phyloP scores from a whole-genome alignment of 2,329 filamentous ascomycete genomes.

The Apiospora arundinis region DNA sequence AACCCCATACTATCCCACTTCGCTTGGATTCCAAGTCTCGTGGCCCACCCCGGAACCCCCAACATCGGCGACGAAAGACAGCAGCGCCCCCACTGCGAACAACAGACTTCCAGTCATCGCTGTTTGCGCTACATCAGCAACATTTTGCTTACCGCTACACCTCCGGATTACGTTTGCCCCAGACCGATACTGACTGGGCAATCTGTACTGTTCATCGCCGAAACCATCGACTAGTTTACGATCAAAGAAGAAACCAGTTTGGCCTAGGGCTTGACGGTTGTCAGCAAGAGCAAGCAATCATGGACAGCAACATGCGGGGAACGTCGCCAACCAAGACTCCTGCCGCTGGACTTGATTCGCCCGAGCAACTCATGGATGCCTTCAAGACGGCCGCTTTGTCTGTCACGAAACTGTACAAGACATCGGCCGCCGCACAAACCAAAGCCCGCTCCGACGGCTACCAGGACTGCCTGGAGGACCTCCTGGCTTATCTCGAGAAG shows the following conservation, averaged over 20 bases:
- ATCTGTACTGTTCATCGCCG: not conserved
- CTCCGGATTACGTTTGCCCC: slow-evolving; percentile 1
- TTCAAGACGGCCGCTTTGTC: slow-evolving; percentile 94
- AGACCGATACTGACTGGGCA: not conserved
- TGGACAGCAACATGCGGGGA: slow-evolving; percentile 18
- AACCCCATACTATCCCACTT: slow-evolving; percentile 13
- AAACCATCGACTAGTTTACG: not conserved
- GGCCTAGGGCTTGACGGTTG: not conserved
- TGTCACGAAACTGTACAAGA: slow-evolving; percentile 96
- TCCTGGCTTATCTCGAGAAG: slow-evolving; percentile 84
- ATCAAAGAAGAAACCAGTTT: not conserved
- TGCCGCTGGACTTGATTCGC: slow-evolving; percentile 49
- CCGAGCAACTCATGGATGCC: slow-evolving; percentile 78
- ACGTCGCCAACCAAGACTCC: slow-evolving; percentile 38
- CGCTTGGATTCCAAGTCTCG: slow-evolving; percentile 10
- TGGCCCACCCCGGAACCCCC: slow-evolving; percentile 7
- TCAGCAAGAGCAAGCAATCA: slow-evolving; percentile 2
- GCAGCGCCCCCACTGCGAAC: slow-evolving; percentile 12
- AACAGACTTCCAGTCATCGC: slow-evolving; percentile 8
- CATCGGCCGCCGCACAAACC: slow-evolving; percentile 77
- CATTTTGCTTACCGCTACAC: slow-evolving; percentile 16
- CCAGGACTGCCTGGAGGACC: slow-evolving; percentile 90
- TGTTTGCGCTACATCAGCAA: not conserved
- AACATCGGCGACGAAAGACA: slow-evolving; percentile 10
- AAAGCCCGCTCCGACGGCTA: slow-evolving; percentile 83